Evolutionary conservation across 1,284 basidiomycete genomes (phyloP).

Genomic region (Cryptococcus maquisensis): DNA sequence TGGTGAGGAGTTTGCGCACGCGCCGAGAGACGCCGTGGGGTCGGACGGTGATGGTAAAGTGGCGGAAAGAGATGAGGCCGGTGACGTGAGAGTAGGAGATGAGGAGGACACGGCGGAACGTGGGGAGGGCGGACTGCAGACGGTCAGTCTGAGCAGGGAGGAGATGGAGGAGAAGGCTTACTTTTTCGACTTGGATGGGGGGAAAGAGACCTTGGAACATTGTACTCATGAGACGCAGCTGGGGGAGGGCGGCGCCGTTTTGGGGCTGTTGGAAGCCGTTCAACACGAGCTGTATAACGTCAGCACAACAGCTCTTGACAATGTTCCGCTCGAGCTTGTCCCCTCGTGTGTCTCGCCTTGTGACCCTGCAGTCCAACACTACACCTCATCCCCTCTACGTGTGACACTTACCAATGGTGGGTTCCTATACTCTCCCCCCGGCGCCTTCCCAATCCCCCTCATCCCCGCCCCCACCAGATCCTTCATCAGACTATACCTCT

Average conservation of each 20-base stretch:
- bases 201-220: slow-evolving; percentile 56
- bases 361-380: not conserved
- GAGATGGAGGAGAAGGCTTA: slow-evolving; percentile 40
- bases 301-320: not conserved
- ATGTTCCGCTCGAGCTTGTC: not conserved
- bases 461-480: slow-evolving; percentile 44
- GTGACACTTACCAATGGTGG: slow-evolving; percentile 42
- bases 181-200: slow-evolving; percentile 53
- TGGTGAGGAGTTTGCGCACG: slow-evolving; percentile 74
- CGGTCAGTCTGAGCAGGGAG: not conserved
- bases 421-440: slow-evolving; percentile 47
- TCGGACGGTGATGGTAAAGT: slow-evolving; percentile 93
- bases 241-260: slow-evolving; percentile 47
- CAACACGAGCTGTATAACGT: slow-evolving; percentile 47
- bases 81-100: slow-evolving; percentile 84
- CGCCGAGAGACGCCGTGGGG: slow-evolving; percentile 89
- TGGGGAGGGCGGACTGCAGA: slow-evolving; percentile 72
- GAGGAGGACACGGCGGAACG: slow-evolving; percentile 84
- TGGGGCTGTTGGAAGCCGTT: slow-evolving; percentile 52
- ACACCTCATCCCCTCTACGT: not conserved
- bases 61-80: slow-evolving; percentile 85
- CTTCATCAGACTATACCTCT: slow-evolving; percentile 85
- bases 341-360: too few species aligned
- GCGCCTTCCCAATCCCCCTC: slow-evolving; percentile 46
- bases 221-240: slow-evolving; percentile 53